Percentiles rank a stretch among this genome's conserved stretches.
phyloP scores from a whole-genome alignment of 2,329 filamentous ascomycete genomes.

The Aspergillus tubingensis region DNA sequence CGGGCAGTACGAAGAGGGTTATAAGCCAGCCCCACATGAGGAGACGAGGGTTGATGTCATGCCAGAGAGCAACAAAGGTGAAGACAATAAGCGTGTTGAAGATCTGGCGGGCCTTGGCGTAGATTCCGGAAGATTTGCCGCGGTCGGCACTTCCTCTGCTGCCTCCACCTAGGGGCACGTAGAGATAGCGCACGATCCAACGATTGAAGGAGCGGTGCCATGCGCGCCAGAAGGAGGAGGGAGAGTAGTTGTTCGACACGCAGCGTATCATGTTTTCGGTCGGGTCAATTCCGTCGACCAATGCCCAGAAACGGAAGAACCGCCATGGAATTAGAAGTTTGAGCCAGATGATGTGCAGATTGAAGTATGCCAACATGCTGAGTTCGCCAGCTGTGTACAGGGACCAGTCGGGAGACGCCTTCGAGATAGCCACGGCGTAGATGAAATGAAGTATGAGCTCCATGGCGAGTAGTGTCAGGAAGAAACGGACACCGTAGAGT shows the following conservation, averaged over 20 bases:
- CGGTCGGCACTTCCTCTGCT: slow-evolving; percentile 32
- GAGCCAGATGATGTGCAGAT: slow-evolving; percentile 95
- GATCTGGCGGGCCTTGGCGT: slow-evolving; percentile 60
- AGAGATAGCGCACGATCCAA: slow-evolving; percentile 92
- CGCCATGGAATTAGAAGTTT: slow-evolving; percentile 96
- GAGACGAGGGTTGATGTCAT: slow-evolving; percentile 88
- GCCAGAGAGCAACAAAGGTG: slow-evolving; percentile 96
- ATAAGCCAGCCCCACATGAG: slow-evolving; percentile 97
- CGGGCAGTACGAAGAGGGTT: slow-evolving; percentile 88
- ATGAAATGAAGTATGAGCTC: slow-evolving; percentile 88
- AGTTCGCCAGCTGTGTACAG: slow-evolving; percentile 85
- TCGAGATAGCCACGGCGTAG: slow-evolving; percentile 90
- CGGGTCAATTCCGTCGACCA: slow-evolving; percentile 87
- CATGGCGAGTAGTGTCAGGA: slow-evolving; percentile 80
- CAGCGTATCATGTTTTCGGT: slow-evolving; percentile 99
- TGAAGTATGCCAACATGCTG: slow-evolving; percentile 89
- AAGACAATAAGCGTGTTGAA: slow-evolving; percentile 83
- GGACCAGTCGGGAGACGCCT: slow-evolving; percentile 75
- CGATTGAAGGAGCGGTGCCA: slow-evolving; percentile 97
- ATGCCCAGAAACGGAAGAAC: slow-evolving; percentile 96
- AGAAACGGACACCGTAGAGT: slow-evolving; percentile 81
- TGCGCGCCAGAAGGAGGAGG: slow-evolving; percentile 87
- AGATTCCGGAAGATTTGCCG: slow-evolving; percentile 33
- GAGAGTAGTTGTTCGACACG: slow-evolving; percentile 91
- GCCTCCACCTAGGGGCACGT: slow-evolving; percentile 81